Conservation (phyloP, 805 yeast genomes). For the Yarrowia sp. region DNA sequence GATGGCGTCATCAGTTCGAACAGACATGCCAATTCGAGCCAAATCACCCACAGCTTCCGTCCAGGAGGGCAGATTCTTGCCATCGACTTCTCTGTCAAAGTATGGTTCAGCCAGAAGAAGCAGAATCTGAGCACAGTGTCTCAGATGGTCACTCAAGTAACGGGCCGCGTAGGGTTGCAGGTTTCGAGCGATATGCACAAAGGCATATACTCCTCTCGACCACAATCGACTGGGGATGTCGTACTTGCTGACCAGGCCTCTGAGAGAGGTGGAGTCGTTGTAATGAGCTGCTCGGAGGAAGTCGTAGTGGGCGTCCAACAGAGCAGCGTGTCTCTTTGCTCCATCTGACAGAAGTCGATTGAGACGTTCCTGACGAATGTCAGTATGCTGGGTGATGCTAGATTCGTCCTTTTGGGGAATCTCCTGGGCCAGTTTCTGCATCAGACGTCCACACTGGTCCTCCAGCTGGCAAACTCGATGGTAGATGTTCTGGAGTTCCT, state of each 20-base stretch:
- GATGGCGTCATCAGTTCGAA: conserved; percentile 22
- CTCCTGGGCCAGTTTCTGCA: conserved; percentile 33
- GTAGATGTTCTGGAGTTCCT: conserved; percentile 31
- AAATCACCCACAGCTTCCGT: conserved; percentile 35
- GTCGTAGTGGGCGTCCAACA: conserved; percentile 35
- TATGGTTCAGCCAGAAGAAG: conserved; percentile 27
- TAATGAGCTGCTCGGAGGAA: conserved; percentile 24
- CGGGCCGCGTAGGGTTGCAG: conserved; percentile 18
- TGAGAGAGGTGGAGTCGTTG: conserved; percentile 6
- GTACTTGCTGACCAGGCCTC: conserved; percentile 34
- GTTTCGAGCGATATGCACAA: conserved; percentile 30
- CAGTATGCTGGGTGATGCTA: background rate
- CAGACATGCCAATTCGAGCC: conserved; percentile 35
- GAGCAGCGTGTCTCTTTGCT: conserved; percentile 4
- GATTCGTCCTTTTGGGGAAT: conserved; percentile 11
- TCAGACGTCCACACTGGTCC: conserved; percentile 19
- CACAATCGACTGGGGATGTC: conserved; percentile 33
- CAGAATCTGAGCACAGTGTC: conserved; percentile 26
- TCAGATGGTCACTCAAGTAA: conserved; percentile 15
- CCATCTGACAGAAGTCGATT: conserved; percentile 6
- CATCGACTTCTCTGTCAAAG: conserved; percentile 31
- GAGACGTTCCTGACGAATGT: background rate
- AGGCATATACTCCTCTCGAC: conserved; percentile 36
- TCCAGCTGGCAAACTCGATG: conserved; percentile 36
- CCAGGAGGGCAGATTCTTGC: conserved; percentile 30